Conservation (phyloP, 805 yeast genomes). For the Maudiozyma turicensis region DNA sequence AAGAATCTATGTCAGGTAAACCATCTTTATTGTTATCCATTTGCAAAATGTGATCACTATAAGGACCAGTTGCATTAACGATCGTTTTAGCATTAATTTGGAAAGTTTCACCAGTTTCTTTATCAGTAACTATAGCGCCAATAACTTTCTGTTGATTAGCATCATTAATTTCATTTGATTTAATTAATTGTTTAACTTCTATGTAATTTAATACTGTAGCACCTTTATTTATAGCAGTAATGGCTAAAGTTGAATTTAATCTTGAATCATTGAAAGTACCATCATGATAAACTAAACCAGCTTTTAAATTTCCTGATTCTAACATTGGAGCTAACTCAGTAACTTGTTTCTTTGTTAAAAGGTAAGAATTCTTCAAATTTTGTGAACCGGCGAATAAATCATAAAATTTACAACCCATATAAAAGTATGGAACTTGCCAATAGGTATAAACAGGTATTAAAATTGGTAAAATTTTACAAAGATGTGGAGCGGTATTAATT, state of each 20-base stretch:
- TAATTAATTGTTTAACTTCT: conserved; percentile 67
- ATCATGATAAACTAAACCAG: conserved; percentile 89
- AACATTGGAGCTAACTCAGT: conserved; percentile 77
- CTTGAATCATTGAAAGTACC: conserved; percentile 91
- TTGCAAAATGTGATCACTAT: conserved; percentile 71
- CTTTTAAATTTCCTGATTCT: conserved; percentile 68
- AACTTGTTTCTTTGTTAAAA: conserved; percentile 58
- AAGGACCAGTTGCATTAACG: conserved; percentile 93
- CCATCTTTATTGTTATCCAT: conserved; percentile 73
- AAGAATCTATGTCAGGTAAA: conserved; percentile 36
- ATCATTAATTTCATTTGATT: conserved; percentile 33
- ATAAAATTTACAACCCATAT: conserved; percentile 82
- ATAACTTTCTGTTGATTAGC: conserved; percentile 42
- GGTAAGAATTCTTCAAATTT: conserved; percentile 68
- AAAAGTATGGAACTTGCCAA: conserved; percentile 95
- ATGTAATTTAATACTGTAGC: conserved; percentile 84
- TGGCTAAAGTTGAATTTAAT: conserved; percentile 76
- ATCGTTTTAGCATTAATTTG: conserved; percentile 61
- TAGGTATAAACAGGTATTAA: conserved; percentile 92
- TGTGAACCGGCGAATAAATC: conserved; percentile 88
- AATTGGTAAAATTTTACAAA: conserved; percentile 77
- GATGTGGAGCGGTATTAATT: conserved; percentile 85
- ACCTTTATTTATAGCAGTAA: conserved; percentile 78
- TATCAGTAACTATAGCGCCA: conserved; percentile 72
- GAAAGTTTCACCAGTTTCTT: conserved; percentile 54